phyloP scores from a whole-genome alignment of 73 alveolate genomes.

The Uronychia setigera region DNA sequence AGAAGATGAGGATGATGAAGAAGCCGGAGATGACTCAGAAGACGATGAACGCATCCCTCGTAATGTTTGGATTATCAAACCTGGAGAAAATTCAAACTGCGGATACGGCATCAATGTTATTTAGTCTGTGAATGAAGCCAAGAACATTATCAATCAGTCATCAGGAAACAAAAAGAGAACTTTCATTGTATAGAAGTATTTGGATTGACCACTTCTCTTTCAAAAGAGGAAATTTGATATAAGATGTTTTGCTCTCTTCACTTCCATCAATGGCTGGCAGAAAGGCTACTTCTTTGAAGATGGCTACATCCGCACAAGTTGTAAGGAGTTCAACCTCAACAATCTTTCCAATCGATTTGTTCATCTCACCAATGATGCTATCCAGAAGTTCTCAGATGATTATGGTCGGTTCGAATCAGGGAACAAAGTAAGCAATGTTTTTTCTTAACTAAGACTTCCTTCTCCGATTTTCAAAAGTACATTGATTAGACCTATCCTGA shows the following conservation, averaged over 20 bases:
- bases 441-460: constrained; percentile 48
- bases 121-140: neutral
- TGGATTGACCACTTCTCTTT: constrained; percentile 72
- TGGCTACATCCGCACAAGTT: constrained; percentile 77
- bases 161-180: constrained; percentile 18
- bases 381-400: constrained; percentile 80
- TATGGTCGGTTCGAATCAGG: constrained; percentile 84
- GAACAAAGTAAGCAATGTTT: constrained; percentile 74
- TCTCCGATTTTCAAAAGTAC: constrained; percentile 71
- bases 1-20: neutral
- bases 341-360: constrained; percentile 57
- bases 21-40: neutral
- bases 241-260: constrained; percentile 77
- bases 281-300: constrained; percentile 72
- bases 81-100: neutral
- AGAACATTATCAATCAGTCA: constrained; percentile 8
- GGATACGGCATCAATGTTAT: neutral
- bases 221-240: constrained; percentile 81
- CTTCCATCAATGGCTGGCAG: constrained; percentile 53
- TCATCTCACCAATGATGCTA: constrained; percentile 93
- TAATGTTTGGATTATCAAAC: neutral
- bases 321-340: constrained; percentile 62
- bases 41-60: neutral
- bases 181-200: constrained; percentile 70
- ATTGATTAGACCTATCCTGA: constrained; percentile 58